Percentiles rank a stretch among this genome's conserved stretches.
Conservation (phyloP, 1,284 basidiomycete genomes). For the Amylostereum chailletii region DNA sequence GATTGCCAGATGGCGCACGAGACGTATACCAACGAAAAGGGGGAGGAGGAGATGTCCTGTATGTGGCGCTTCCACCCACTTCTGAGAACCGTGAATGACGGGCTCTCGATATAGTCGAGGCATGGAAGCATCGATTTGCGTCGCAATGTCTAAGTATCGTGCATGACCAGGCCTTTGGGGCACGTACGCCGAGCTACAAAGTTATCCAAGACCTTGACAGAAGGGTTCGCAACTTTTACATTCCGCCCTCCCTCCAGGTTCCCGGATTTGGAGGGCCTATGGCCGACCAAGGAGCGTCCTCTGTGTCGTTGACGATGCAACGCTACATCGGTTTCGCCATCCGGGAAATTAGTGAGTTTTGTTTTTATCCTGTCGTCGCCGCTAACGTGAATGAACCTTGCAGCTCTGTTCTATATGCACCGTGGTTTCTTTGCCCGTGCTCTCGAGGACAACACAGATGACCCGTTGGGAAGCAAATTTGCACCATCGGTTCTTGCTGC, state of each 20-base stretch:
- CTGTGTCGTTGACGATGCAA: constrained; percentile 53
- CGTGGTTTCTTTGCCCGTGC: constrained; percentile 66
- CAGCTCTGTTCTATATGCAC: constrained; percentile 65
- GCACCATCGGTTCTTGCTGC: constrained; percentile 60
- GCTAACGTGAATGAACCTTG: not conserved
- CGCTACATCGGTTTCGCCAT: constrained; percentile 55
- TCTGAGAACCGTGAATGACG: constrained; percentile 7
- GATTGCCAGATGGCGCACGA: constrained; percentile 51
- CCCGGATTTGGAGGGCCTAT: constrained; percentile 52
- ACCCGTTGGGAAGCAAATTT: constrained; percentile 63
- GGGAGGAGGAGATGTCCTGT: constrained; percentile 62
- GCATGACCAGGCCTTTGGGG: constrained; percentile 59
- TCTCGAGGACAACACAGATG: constrained; percentile 48
- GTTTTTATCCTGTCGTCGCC: constrained; percentile 8
- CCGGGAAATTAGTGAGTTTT: constrained; percentile 49
- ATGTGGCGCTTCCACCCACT: constrained; percentile 18
- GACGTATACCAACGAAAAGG: constrained; percentile 34
- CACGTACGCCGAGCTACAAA: constrained; percentile 49
- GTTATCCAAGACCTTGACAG: constrained; percentile 54
- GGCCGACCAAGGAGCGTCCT: constrained; percentile 31
- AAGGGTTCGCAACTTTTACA: constrained; percentile 49
- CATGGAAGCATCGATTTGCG: constrained; percentile 58
- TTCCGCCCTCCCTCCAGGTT: constrained; percentile 57
- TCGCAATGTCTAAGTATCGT: constrained; percentile 53
- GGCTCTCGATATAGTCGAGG: constrained; percentile 30